These are phyloP conservation scores for Aechmea fasciata DNA, from an alignment of 176 grass and related monocot species.

Conservation along the genomic window DNA sequence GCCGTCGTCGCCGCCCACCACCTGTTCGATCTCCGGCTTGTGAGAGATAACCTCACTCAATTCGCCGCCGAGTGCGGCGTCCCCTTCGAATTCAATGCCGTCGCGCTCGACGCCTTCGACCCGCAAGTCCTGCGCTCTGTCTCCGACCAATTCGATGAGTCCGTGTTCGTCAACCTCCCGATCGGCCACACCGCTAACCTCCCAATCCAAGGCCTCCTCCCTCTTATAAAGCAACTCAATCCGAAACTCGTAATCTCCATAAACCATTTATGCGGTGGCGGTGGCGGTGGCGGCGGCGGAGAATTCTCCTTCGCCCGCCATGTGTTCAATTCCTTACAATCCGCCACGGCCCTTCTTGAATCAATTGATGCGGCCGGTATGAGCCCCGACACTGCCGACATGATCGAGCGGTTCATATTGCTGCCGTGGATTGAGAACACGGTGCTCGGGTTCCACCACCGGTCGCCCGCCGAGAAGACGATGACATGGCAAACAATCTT, in stretches of 20 bases:
- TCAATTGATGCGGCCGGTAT: constrained; percentile 35
- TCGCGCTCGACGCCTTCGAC: constrained; percentile 23
- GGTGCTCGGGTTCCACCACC: background rate
- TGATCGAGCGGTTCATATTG: constrained; percentile 41
- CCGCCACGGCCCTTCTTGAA: constrained; percentile 30
- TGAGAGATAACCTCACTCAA: constrained; percentile 31
- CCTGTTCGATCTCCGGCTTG: constrained; percentile 47
- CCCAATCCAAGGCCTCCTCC: constrained; percentile 12
- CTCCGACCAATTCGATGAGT: constrained; percentile 18
- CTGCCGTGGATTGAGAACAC: constrained; percentile 34
- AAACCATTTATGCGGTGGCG: constrained; percentile 34
- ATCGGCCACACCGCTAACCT: constrained; percentile 12
- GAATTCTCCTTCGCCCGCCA: constrained; percentile 38
- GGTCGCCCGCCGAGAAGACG: constrained; percentile 12
- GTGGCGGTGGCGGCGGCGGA: constrained; percentile 26
- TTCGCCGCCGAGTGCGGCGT: constrained; percentile 32
- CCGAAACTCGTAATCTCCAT: constrained; percentile 44
- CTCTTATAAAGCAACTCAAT: constrained; percentile 37
- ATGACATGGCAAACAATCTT: constrained; percentile 33
- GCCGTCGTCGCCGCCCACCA: constrained; percentile 43
- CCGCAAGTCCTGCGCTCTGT: constrained; percentile 6
- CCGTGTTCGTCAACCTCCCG: constrained; percentile 34
- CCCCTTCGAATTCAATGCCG: constrained; percentile 38
- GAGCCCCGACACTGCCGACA: constrained; percentile 21
- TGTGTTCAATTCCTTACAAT: constrained; percentile 28